A percentile compares a stretch with the other conserved stretches of the same genome.
These are phyloP conservation scores for Geotrichum fermentans DNA, from an alignment of 1,139 yeast genomes.

Conservation along the genomic window DNA sequence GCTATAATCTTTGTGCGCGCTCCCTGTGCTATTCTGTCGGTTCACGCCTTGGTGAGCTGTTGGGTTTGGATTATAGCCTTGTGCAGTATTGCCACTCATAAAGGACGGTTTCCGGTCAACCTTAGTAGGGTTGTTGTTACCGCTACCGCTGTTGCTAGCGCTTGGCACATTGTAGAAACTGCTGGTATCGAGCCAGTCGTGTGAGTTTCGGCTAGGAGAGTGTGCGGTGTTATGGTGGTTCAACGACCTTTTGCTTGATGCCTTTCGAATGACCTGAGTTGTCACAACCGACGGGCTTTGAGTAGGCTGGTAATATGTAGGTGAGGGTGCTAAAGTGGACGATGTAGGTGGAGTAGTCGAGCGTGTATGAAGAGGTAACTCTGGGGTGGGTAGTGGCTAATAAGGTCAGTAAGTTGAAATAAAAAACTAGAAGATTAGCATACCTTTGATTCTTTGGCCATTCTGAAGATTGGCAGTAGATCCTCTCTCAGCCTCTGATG, in stretches of 20 bases:
- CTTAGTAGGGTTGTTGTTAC: not conserved
- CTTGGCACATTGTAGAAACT: constrained; percentile 12
- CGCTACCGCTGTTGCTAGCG: not conserved
- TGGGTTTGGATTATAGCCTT: not conserved
- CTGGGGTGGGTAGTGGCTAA: constrained; percentile 42
- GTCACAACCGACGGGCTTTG: constrained; percentile 8
- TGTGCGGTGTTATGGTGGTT: constrained; percentile 4
- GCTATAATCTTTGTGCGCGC: not conserved
- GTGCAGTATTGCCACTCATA: not conserved
- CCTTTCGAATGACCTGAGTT: constrained; percentile 14
- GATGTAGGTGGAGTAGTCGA: constrained; percentile 15
- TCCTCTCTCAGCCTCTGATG: constrained; percentile 39
- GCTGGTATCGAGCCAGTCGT: constrained; percentile 19
- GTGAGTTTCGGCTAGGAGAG: constrained; percentile 16
- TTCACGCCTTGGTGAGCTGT: not conserved
- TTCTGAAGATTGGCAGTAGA: constrained; percentile 39
- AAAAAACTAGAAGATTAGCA: not conserved
- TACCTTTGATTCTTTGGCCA: constrained; percentile 39
- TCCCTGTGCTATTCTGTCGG: constrained; percentile 5
- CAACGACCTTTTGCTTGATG: constrained; percentile 8
- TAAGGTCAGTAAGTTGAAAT: not conserved
- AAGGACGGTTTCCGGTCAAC: not conserved
- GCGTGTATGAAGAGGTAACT: constrained; percentile 17
- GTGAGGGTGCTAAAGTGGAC: constrained; percentile 13
- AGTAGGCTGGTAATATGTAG: constrained; percentile 6